A percentile compares a stretch with the other conserved stretches of the same genome.
These are phyloP conservation scores for Magnusiomyces fungicola DNA, from an alignment of 1,139 yeast genomes.

Conservation along the genomic window DNA sequence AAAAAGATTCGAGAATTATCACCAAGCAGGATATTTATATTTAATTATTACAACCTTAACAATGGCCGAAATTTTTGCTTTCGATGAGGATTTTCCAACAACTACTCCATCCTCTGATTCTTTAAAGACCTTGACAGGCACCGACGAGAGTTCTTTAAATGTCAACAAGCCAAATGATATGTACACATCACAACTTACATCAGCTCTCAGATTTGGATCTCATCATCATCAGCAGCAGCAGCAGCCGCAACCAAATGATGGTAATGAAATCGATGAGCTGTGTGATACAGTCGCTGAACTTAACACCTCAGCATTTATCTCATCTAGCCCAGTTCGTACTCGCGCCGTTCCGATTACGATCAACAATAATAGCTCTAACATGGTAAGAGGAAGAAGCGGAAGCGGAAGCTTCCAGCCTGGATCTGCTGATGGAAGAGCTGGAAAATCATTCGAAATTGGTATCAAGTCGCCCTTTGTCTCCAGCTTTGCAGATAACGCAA, in stretches of 20 bases:
- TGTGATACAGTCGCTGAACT: slow-evolving; percentile 16
- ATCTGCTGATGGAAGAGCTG: slow-evolving; percentile 32
- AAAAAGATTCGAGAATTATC: too few relatives aligned
- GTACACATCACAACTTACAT: not conserved
- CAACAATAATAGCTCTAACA: not conserved
- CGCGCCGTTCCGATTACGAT: slow-evolving; percentile 13
- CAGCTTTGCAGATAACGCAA: slow-evolving; percentile 20
- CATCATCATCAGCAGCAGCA: not conserved
- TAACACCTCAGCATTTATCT: slow-evolving; percentile 4
- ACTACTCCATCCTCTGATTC: too few relatives aligned
- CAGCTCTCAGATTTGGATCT: slow-evolving; percentile 6
- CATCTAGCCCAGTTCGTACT: not conserved
- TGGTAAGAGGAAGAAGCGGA: slow-evolving; percentile 13
- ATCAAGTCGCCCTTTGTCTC: slow-evolving; percentile 35
- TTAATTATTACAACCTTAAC: too few relatives aligned
- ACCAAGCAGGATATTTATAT: too few relatives aligned
- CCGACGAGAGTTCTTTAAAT: too few relatives aligned
- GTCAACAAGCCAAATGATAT: too few relatives aligned
- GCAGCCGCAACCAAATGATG: slow-evolving; percentile 8
- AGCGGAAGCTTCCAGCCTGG: slow-evolving; percentile 16
- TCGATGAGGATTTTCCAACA: slow-evolving; percentile 15
- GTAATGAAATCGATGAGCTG: slow-evolving; percentile 17
- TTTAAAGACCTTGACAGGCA: too few relatives aligned
- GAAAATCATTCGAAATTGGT: slow-evolving; percentile 43
- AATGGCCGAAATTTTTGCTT: slow-evolving; percentile 20